These are phyloP conservation scores for Tetrahymena malaccensis DNA, from an alignment of 73 alveolate species.

Conservation along the genomic window DNA sequence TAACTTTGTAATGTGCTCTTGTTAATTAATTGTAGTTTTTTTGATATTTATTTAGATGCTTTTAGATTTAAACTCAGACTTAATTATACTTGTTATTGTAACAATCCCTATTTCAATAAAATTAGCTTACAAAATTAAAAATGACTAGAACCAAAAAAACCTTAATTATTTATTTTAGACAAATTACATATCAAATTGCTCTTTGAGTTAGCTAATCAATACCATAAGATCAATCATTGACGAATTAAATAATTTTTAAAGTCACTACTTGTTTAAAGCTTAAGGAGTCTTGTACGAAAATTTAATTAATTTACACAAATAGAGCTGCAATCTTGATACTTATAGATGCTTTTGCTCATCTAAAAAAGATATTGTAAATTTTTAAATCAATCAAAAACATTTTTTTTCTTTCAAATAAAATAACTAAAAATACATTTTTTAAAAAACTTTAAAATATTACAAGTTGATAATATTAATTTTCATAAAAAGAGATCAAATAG, in stretches of 20 bases:
- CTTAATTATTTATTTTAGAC: not conserved
- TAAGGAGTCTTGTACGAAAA: not conserved
- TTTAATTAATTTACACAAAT: not conserved
- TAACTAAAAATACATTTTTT: not conserved
- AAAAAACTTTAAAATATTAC: too few relatives aligned
- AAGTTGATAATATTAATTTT: too few relatives aligned
- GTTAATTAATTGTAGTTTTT: not conserved
- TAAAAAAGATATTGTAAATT: not conserved
- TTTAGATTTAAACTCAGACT: not conserved
- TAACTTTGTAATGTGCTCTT: not conserved
- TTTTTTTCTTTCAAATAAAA: not conserved
- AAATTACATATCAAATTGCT: not conserved
- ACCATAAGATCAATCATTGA: not conserved
- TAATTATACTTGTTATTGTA: not conserved
- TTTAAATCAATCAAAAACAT: not conserved
- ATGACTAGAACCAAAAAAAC: not conserved
- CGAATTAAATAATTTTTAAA: not conserved
- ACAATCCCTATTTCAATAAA: not conserved
- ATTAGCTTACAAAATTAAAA: not conserved
- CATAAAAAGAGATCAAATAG: not conserved
- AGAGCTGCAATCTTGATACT: not conserved
- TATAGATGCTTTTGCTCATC: not conserved
- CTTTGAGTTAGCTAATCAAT: not conserved
- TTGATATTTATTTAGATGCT: not conserved
- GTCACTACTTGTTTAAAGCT: not conserved